These are phyloP conservation scores for Rhodomyrtus tomentosa DNA, from an alignment of 345 rosid species.

Conservation along the genomic window DNA sequence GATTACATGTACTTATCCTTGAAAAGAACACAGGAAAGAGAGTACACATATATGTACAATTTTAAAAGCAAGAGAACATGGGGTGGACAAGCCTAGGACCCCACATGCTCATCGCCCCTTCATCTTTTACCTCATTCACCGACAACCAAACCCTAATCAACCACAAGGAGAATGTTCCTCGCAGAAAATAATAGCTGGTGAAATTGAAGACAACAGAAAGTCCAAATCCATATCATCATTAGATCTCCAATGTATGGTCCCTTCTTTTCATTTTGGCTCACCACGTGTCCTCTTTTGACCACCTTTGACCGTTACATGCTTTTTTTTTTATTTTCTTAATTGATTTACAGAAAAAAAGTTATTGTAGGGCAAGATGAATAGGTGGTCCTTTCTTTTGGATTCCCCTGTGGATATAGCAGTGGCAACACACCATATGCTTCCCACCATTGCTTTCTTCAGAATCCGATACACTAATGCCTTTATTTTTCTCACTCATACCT, in stretches of 20 bases:
- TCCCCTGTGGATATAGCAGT: not conserved
- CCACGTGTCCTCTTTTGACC: not conserved
- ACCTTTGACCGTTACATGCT: not conserved
- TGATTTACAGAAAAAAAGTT: not conserved
- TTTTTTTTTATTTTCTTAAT: not conserved
- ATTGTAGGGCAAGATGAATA: not conserved
- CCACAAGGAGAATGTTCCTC: not conserved
- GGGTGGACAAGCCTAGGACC: not conserved
- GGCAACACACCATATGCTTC: not conserved
- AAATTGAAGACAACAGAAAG: not conserved
- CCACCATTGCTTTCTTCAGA: not conserved
- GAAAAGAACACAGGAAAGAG: not conserved
- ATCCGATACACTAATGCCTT: not conserved
- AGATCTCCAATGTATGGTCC: not conserved
- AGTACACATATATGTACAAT: not conserved
- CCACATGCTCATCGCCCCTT: not conserved
- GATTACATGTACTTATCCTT: not conserved
- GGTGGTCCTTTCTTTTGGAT: not conserved
- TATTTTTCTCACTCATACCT: not conserved
- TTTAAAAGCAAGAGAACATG: not conserved
- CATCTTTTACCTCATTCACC: not conserved
- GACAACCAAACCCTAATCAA: not conserved
- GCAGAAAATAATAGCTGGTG: not conserved
- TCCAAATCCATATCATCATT: not conserved
- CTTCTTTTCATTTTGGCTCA: not conserved